These are phyloP conservation scores for Amaranthus palmeri DNA, from an alignment of 148 eudicot genomes.

Conservation along the genomic window DNA sequence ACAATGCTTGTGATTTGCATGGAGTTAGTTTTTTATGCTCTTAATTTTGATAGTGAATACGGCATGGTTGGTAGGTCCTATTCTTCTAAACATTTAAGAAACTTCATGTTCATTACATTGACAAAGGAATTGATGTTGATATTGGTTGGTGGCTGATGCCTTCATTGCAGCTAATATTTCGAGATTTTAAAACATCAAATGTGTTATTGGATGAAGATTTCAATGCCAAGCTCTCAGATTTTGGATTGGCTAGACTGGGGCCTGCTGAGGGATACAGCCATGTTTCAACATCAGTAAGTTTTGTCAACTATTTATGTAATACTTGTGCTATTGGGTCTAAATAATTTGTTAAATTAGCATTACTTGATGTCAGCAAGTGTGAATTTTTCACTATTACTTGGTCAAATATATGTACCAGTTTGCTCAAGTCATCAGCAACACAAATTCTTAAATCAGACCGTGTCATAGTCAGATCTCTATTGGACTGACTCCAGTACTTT, in stretches of 20 bases:
- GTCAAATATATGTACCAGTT: constrained; percentile 6
- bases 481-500: too few relatives aligned
- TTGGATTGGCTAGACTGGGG: constrained; percentile 93
- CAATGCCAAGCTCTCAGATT: constrained; percentile 90
- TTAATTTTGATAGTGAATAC: neutral
- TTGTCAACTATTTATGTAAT: neutral
- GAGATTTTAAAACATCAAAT: constrained; percentile 92
- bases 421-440: neutral
- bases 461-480: too few relatives aligned
- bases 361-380: constrained; percentile 8
- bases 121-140: constrained; percentile 3
- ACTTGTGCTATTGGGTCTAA: neutral
- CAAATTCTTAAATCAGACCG: neutral
- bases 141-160: constrained; percentile 9
- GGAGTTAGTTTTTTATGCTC: neutral
- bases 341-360: constrained; percentile 4
- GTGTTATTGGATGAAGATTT: constrained; percentile 84
- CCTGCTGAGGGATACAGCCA: constrained; percentile 84
- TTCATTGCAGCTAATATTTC: constrained; percentile 72
- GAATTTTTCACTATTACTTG: neutral
- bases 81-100: neutral
- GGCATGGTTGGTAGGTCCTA: neutral
- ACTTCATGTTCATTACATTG: neutral
- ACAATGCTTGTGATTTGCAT: neutral
- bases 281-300: constrained; percentile 86